Evolutionary conservation across 208 protist species (phyloP).

Genomic region (Crithidia mellificae): DNA sequence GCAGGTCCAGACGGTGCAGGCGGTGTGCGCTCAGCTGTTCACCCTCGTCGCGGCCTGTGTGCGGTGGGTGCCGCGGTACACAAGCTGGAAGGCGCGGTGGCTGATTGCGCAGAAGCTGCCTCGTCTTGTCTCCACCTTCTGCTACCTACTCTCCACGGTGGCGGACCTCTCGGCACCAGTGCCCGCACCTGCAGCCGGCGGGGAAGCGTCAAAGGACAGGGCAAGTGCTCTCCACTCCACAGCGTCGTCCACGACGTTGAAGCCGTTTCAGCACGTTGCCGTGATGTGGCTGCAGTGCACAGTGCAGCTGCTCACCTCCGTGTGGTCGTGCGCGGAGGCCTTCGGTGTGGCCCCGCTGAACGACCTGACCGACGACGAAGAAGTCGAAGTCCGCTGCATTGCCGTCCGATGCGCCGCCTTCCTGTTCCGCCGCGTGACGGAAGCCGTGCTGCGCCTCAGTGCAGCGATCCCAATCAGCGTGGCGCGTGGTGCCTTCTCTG

Average conservation of each 20-base stretch:
- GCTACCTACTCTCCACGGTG: conserved; percentile 37
- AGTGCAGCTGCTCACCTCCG: conserved; percentile 33
- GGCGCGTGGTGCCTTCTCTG: too few species aligned
- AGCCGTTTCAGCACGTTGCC: conserved; percentile 5
- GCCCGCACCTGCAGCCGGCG: neutral
- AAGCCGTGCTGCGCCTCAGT: conserved; percentile 40
- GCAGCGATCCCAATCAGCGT: neutral
- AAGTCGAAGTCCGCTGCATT: conserved; percentile 66
- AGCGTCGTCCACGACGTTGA: neutral
- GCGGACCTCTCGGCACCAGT: conserved; percentile 4
- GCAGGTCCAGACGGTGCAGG: neutral
- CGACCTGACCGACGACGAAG: conserved; percentile 48
- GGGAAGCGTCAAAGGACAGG: neutral
- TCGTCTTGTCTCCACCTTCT: conserved; percentile 40
- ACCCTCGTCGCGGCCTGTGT: conserved; percentile 44
- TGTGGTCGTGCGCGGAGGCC: conserved; percentile 26
- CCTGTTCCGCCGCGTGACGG: conserved; percentile 36
- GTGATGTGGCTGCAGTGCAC: conserved; percentile 22
- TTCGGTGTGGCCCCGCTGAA: conserved; percentile 33
- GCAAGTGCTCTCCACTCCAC: neutral
- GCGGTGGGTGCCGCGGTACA: conserved; percentile 42
- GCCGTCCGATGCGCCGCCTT: conserved; percentile 38
- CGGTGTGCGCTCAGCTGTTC: conserved; percentile 36
- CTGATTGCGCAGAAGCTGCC: conserved; percentile 56
- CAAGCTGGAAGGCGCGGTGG: conserved; percentile 71